These are phyloP conservation scores for Plectosphaerella plurivora DNA, from an alignment of 2,329 filamentous ascomycete genomes.

Conservation along the genomic window DNA sequence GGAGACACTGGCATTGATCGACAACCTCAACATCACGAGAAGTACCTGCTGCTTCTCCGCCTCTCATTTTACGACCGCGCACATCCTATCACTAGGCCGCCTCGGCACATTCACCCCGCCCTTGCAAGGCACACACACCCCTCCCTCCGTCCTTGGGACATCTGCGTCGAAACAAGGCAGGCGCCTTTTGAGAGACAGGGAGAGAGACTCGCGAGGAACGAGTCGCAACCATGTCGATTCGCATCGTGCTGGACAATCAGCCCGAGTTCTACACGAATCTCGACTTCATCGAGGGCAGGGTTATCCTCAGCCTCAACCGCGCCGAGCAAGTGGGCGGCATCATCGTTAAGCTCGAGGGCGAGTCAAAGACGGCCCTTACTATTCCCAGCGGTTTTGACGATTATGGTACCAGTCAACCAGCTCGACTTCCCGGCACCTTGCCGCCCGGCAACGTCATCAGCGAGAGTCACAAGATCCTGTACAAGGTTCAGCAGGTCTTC, in stretches of 20 bases:
- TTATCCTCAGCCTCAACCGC: slow-evolving; percentile 54
- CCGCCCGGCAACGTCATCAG: slow-evolving; percentile 37
- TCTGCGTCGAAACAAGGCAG: neutral
- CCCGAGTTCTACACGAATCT: slow-evolving; percentile 77
- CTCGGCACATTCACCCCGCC: neutral
- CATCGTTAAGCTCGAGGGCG: slow-evolving; percentile 79
- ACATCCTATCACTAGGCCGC: neutral
- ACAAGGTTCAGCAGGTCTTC: slow-evolving; percentile 69
- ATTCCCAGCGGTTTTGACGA: slow-evolving; percentile 39
- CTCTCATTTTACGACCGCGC: no score
- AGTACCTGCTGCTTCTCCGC: no score
- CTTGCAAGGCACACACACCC: no score
- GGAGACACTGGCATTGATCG: no score
- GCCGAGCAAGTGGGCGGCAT: slow-evolving; percentile 69
- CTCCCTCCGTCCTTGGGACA: neutral
- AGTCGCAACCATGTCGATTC: slow-evolving; percentile 56
- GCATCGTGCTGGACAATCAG: slow-evolving; percentile 61
- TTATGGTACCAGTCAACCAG: slow-evolving; percentile 2
- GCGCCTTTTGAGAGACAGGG: no score
- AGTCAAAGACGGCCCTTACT: slow-evolving; percentile 63
- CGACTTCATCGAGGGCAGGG: slow-evolving; percentile 63
- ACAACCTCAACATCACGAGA: no score
- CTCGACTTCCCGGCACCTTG: slow-evolving; percentile 28
- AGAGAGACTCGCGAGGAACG: neutral
- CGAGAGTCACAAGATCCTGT: slow-evolving; percentile 70